Base-by-base conservation (phyloP, 768 basidiomycete species). In the Amanita polypyramis region DNA sequence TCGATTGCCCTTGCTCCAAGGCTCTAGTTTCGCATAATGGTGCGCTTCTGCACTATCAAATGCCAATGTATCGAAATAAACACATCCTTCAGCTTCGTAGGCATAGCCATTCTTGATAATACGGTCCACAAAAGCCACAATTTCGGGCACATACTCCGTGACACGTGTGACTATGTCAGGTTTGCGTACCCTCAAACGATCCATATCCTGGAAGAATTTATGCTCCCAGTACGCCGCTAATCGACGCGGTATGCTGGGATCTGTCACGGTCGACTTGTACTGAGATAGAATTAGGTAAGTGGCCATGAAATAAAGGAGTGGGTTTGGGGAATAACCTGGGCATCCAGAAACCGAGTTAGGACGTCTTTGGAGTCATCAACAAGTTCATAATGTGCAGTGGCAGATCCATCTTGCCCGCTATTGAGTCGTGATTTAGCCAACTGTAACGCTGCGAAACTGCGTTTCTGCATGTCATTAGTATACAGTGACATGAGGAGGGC, bases 121-220 rank as follows among this genome's bases (percentile, higher is more conserved):
- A 20, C 76, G 69, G 60, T 92, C 76, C 33, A 98, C 85, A 62
- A 93, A 99, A 3, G 76, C 65, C 43, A 93, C 89, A 54, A 97
- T 89, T 66, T 98, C 94, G 3, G 93, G 90, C 6, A 99, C 84
- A 64, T 92, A 99, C 65, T 98, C 96, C 1, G 94, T 94, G 4
- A 98, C 96, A 35, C 95, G 82, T 1, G 96, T 98, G 46, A 97
- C 65, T 3, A 80, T 89, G 61, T 95, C 91, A 14, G 96, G 93
- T 17, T 84, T 79, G 50, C 84, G 80, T 34, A 98, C 86, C 52
- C 77, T 77, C 14, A 99, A 75, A n/a, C 83, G 79, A 12, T 70
- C 66, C 96, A 99, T 99, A 58, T 97, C 93, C 25, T 79, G 69
- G 70, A 95, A 92, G 69, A 93, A 99, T 47, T 80, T 76, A 27